Percentiles rank a stretch among this genome's conserved stretches.
Evolutionary conservation across 164 flowering plant genomes (phyloP).

Genomic region (Warburgia ugandensis): DNA sequence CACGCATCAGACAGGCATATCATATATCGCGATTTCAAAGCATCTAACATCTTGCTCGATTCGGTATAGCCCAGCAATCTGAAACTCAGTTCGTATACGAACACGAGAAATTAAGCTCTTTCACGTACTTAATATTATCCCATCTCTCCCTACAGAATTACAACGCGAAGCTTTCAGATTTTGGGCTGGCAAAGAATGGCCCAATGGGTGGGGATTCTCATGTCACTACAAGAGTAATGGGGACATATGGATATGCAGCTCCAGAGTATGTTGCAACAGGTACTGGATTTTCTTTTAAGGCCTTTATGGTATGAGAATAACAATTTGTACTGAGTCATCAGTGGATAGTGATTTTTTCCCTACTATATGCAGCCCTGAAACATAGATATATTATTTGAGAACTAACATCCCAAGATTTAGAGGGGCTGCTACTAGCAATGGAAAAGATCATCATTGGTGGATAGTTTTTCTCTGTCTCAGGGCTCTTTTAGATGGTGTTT

Average conservation of each 20-base stretch:
- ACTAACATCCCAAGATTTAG: too few relatives aligned
- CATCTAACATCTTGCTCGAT: constrained; percentile 82
- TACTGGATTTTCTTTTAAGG: too few relatives aligned
- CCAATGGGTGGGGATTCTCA: constrained; percentile 67
- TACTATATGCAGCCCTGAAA: too few relatives aligned
- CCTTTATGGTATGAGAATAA: neutral
- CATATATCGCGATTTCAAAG: constrained; percentile 85
- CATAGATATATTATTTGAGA: too few relatives aligned
- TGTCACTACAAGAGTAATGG: constrained; percentile 83
- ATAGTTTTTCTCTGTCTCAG: too few relatives aligned
- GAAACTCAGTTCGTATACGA: too few relatives aligned
- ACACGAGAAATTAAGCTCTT: too few relatives aligned
- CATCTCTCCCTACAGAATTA: constrained; percentile 38
- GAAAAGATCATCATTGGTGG: too few relatives aligned
- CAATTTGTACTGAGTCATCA: neutral
- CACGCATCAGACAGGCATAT: constrained; percentile 66
- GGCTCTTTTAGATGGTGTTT: too few relatives aligned
- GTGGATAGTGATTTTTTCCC: too few relatives aligned
- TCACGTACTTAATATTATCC: neutral
- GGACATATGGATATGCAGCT: constrained; percentile 90
- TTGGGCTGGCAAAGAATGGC: constrained; percentile 83
- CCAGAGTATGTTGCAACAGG: constrained; percentile 94
- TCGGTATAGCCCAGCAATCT: too few relatives aligned
- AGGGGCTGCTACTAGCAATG: too few relatives aligned
- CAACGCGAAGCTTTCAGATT: constrained; percentile 78